Evolutionary conservation across 2,329 filamentous ascomycete species (phyloP), one percentile per base, ranked within the genome.

Genomic region (Coleophoma crateriformis): DNA sequence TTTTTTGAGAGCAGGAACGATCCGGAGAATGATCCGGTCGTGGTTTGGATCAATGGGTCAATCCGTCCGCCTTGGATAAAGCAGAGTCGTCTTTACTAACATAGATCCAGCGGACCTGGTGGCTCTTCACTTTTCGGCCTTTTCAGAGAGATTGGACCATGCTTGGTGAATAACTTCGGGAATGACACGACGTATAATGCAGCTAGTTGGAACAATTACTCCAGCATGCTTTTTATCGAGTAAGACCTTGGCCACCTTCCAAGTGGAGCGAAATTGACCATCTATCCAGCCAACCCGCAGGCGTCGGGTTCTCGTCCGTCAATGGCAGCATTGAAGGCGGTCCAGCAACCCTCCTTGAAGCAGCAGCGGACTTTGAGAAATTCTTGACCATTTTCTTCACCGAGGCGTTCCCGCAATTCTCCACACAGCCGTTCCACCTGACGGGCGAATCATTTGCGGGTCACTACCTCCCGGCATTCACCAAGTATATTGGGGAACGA

Each of bases 361-460:
- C 49, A 7, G 52, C 52, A 5, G 42, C 40, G 11, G 57, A 58
- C 45, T 50, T 59, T 15, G 44, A 58, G 33, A 49, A 48, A 22
- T 59, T 59, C 39, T 45, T 59, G 10, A 45, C 48, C n/a, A 51
- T 45, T 20, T 59, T 58, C 48, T 53, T 58, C 33, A 38, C 48
- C 2, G 52, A 55, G 12, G 40, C 50, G 7, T 56, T 57, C 39
- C 56, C 56, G 3, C 33, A 56, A 34, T 53, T 51, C 17, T 42
- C 51, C 11, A 39, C 50, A 14, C 39, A 45, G n/a, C 41, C 50
- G 2, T 53, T 58, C 41, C 54, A 55, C 42, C 48, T 59, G 3
- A 41, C 52, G 4, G 57, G 57, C 15, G 57, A 59, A 46, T 58
- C 57, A 11, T 58, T 58, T 40, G 57, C 40, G 1, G 57, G 57